A percentile compares a stretch with the other conserved stretches of the same genome.
Conservation (phyloP, 805 yeast genomes). For the Hermanozyma aechmeae region DNA sequence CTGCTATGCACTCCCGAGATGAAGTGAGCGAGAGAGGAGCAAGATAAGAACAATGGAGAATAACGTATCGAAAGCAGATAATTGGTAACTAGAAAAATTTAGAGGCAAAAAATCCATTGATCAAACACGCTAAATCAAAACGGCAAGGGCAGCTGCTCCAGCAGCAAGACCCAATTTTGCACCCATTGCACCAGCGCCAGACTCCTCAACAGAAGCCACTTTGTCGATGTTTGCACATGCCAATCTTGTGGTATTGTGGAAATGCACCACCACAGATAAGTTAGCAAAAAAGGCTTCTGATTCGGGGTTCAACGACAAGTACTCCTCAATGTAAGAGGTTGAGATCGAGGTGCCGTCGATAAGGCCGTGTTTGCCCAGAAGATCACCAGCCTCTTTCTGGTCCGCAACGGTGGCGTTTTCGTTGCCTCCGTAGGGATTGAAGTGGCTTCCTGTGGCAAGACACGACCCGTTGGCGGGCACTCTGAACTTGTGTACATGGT, state of each 20-base stretch:
- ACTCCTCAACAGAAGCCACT: too few relatives aligned
- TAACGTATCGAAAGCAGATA: too few relatives aligned
- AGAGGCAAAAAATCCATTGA: too few relatives aligned
- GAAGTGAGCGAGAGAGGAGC: too few relatives aligned
- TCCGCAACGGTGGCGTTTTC: conserved; percentile 14
- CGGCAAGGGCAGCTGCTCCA: too few relatives aligned
- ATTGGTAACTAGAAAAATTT: too few relatives aligned
- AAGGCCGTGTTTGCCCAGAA: conserved; percentile 30
- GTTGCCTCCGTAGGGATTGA: conserved; percentile 30
- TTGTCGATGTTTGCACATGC: conserved; percentile 35
- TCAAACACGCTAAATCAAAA: too few relatives aligned
- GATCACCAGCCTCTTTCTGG: conserved; percentile 27
- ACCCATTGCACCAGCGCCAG: too few relatives aligned
- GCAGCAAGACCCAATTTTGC: too few relatives aligned
- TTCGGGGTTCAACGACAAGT: conserved; percentile 21
- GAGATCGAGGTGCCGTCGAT: conserved; percentile 18
- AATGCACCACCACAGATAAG: conserved; percentile 29
- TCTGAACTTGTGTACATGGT: conserved; percentile 28
- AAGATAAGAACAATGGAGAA: too few relatives aligned
- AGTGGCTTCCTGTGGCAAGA: conserved; percentile 24
- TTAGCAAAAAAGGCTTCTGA: conserved; percentile 16
- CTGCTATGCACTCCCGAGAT: too few relatives aligned
- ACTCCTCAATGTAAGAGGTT: conserved; percentile 18
- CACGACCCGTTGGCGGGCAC: conserved; percentile 27
- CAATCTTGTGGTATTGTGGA: conserved; percentile 19